phyloP scores from a whole-genome alignment of 345 rosid species.

The Rubroshorea leprosula region DNA sequence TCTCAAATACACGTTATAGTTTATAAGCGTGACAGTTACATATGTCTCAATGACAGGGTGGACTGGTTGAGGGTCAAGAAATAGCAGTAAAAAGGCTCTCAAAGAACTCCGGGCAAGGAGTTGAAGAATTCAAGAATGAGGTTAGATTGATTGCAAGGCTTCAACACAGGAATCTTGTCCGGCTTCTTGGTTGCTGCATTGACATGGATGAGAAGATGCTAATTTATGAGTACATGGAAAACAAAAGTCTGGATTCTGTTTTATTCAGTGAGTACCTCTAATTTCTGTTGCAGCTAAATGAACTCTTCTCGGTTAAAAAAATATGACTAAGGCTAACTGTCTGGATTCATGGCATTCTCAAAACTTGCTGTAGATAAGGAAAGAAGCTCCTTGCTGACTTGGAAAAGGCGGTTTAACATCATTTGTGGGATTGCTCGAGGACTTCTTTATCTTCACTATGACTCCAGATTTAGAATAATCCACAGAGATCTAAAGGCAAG shows the following conservation, averaged over 20 bases:
- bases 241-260: conserved; percentile 62
- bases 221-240: conserved; percentile 80
- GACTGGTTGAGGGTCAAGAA: conserved; percentile 50
- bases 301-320: not conserved
- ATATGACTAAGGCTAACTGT: conserved; percentile 2
- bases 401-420: conserved; percentile 61
- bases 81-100: conserved; percentile 84
- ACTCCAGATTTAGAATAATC: conserved; percentile 72
- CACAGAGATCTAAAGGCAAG: conserved; percentile 85
- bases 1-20: not conserved
- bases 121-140: conserved; percentile 80
- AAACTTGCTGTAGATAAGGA: conserved; percentile 33
- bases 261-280: conserved; percentile 48
- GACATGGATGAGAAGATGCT: conserved; percentile 70
- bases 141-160: conserved; percentile 71
- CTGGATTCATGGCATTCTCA: conserved; percentile 1
- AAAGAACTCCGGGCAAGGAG: conserved; percentile 62
- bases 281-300: not conserved
- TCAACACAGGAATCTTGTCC: conserved; percentile 77
- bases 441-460: conserved; percentile 71
- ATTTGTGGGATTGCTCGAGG: conserved; percentile 72
- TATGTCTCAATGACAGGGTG: conserved; percentile 35
- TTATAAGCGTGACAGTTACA: not conserved
- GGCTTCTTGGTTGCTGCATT: conserved; percentile 61
- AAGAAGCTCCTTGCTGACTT: conserved; percentile 36